phyloP scores from a whole-genome alignment of 2,329 filamentous ascomycete species.

The Epichloe baconii region DNA sequence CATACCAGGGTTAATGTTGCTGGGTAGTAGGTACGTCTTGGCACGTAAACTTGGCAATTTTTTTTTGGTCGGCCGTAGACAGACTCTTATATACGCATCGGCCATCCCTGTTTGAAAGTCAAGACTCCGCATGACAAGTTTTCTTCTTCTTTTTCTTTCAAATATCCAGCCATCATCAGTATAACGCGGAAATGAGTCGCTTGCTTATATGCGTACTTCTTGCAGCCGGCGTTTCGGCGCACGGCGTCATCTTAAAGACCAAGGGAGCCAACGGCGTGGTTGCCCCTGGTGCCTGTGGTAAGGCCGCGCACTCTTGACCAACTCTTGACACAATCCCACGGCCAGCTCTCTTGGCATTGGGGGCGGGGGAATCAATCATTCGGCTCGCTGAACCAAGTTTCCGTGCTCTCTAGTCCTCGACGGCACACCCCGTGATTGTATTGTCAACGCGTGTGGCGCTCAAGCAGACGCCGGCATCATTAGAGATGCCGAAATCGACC shows the following conservation, averaged over 20 bases:
- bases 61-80: too few relatives aligned
- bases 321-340: not conserved
- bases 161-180: not conserved
- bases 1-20: not conserved
- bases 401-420: not conserved
- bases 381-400: not conserved
- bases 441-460: conserved; percentile 3
- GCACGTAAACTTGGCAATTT: not conserved
- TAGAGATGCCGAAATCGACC: conserved; percentile 1
- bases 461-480: conserved; percentile 5
- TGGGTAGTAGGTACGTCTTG: not conserved
- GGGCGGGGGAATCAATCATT: not conserved
- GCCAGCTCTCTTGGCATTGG: not conserved
- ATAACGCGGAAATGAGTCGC: not conserved
- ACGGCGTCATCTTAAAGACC: conserved; percentile 1
- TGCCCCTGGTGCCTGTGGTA: conserved; percentile 3
- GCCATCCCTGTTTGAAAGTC: not conserved
- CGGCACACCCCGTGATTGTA: conserved; percentile 4
- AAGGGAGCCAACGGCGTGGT: conserved; percentile 2
- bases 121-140: not conserved
- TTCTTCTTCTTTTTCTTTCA: not conserved
- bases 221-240: not conserved
- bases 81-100: too few relatives aligned
- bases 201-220: not conserved
- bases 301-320: not conserved